Percentiles rank a stretch among this genome's conserved stretches.
Evolutionary conservation across 2,329 filamentous ascomycete species (phyloP).

Genomic region (Hymenoscyphus albidus): DNA sequence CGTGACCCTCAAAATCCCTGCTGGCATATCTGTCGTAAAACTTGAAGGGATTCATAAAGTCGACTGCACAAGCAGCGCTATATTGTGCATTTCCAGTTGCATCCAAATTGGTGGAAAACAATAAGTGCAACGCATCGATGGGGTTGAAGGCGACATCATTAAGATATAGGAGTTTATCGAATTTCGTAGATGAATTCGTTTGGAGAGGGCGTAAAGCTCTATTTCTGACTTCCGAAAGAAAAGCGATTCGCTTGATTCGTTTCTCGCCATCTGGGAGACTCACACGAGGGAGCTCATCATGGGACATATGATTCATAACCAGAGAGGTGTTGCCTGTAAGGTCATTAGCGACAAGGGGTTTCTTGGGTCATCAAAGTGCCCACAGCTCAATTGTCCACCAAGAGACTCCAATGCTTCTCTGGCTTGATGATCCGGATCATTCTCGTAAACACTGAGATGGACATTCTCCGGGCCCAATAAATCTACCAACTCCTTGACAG

Average conservation of each 20-base stretch:
- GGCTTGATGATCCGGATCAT: background rate
- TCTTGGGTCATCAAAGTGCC: background rate
- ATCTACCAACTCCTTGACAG: constrained; percentile 56
- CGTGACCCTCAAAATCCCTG: constrained; percentile 60
- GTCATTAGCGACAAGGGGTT: background rate
- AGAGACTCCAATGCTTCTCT: background rate
- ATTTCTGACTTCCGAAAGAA: constrained; percentile 69
- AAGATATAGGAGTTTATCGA: constrained; percentile 54
- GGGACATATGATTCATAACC: background rate
- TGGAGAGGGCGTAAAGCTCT: constrained; percentile 60
- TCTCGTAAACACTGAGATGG: constrained; percentile 67
- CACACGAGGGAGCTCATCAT: background rate
- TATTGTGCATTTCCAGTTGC: constrained; percentile 47
- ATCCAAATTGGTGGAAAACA: constrained; percentile 56
- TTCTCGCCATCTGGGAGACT: constrained; percentile 45
- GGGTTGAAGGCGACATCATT: constrained; percentile 59
- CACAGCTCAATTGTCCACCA: constrained; percentile 3
- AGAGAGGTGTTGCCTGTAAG: background rate
- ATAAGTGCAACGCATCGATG: constrained; percentile 49
- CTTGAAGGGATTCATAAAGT: constrained; percentile 61
- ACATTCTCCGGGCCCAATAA: constrained; percentile 63
- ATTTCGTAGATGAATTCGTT: constrained; percentile 39
- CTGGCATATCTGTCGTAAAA: constrained; percentile 71
- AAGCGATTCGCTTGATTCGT: constrained; percentile 64
- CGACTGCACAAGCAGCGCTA: constrained; percentile 63